Percentiles rank a stretch among this genome's conserved stretches.
These are phyloP conservation scores for Hypholoma sublateritium DNA, from an alignment of 768 basidiomycete genomes.

Conservation along the genomic window DNA sequence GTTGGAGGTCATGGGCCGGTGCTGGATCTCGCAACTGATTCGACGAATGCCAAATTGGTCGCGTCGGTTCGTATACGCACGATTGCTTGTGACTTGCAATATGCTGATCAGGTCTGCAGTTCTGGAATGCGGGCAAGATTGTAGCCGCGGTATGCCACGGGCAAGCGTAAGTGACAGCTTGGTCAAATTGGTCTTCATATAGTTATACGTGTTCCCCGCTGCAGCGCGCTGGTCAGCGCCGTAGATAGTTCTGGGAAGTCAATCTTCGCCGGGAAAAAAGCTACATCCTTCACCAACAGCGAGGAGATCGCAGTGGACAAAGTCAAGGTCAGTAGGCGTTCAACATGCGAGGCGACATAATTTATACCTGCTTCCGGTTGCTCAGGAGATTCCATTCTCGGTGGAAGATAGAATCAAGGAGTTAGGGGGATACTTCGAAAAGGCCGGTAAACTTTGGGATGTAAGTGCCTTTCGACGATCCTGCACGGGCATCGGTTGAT, in stretches of 20 bases:
- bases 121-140: constrained; percentile 67
- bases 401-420: constrained; percentile 62
- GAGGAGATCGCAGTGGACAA: constrained; percentile 56
- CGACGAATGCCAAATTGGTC: constrained; percentile 54
- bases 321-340: constrained; percentile 37
- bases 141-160: constrained; percentile 81
- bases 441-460: constrained; percentile 54
- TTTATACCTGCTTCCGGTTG: not conserved
- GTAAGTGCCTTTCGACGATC: constrained; percentile 34
- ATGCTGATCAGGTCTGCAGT: constrained; percentile 33
- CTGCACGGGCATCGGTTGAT: not conserved
- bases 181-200: not conserved
- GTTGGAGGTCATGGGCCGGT: constrained; percentile 80
- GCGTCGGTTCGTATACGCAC: constrained; percentile 41
- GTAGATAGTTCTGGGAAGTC: constrained; percentile 59
- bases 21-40: constrained; percentile 64
- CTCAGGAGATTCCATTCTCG: constrained; percentile 64
- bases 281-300: constrained; percentile 69
- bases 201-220: too few relatives aligned
- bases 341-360: not conserved
- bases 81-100: not conserved
- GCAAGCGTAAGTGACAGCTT: constrained; percentile 49
- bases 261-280: constrained; percentile 56
- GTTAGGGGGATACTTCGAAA: constrained; percentile 68
- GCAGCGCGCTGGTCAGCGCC: constrained; percentile 25